phyloP scores from a whole-genome alignment of 257 asterid species.

The Fraxinus americana region DNA sequence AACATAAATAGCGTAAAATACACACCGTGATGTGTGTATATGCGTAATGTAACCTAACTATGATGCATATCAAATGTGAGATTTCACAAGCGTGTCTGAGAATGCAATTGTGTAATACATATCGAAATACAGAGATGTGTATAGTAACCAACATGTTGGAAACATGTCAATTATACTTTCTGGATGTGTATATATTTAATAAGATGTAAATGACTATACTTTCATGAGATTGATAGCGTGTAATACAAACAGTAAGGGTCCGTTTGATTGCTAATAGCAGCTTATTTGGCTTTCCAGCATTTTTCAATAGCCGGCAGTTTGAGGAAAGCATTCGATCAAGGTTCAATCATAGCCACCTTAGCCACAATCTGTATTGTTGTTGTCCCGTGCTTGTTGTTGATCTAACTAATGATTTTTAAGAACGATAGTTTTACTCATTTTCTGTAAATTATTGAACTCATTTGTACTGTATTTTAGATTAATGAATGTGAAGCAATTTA shows the following conservation, averaged over 20 bases:
- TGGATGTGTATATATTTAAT: no score
- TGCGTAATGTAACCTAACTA: no score
- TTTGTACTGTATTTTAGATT: background rate
- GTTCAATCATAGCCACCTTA: slow-evolving; percentile 80
- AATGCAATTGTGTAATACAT: no score
- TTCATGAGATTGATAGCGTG: no score
- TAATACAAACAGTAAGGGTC: no score
- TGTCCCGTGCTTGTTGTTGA: slow-evolving; percentile 73
- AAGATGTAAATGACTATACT: no score
- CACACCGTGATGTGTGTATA: no score
- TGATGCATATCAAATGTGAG: no score
- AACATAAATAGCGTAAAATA: no score
- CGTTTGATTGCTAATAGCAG: slow-evolving; percentile 47
- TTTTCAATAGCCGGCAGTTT: slow-evolving; percentile 69
- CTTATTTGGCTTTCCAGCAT: slow-evolving; percentile 92
- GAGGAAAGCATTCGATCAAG: slow-evolving; percentile 72
- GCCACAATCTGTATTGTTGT: slow-evolving; percentile 65
- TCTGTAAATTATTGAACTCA: slow-evolving; percentile 25
- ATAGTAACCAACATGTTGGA: no score
- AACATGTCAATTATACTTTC: no score
- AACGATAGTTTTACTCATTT: background rate
- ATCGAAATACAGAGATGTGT: no score
- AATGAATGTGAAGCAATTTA: slow-evolving; percentile 15
- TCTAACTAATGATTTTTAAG: slow-evolving; percentile 24
- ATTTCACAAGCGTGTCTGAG: accelerated